A percentile compares a stretch with the other conserved stretches of the same genome.
phyloP scores from a whole-genome alignment of 2,329 filamentous ascomycete genomes.

The Aspergillus puulaauensis region DNA sequence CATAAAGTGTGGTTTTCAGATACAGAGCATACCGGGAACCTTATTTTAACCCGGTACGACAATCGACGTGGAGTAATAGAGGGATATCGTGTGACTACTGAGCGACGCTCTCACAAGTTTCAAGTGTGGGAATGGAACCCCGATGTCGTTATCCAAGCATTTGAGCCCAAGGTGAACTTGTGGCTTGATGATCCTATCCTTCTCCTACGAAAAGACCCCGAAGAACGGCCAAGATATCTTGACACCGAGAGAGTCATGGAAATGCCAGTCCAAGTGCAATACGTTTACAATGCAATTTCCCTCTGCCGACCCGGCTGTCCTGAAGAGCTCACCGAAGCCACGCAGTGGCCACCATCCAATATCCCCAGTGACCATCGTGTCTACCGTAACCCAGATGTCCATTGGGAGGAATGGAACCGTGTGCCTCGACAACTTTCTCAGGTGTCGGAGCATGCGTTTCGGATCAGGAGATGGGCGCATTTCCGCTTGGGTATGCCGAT shows the following conservation, averaged over 20 bases:
- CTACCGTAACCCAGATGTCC: slow-evolving; percentile 48
- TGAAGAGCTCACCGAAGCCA: slow-evolving; percentile 42
- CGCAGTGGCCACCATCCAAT: slow-evolving; percentile 73
- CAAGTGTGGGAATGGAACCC: slow-evolving; percentile 65
- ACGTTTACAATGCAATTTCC: slow-evolving; percentile 66
- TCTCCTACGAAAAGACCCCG: slow-evolving; percentile 47
- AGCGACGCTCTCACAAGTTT: slow-evolving; percentile 55
- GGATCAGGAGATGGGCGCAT: slow-evolving; percentile 74
- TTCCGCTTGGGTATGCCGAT: slow-evolving; percentile 52
- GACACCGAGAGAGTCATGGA: slow-evolving; percentile 52
- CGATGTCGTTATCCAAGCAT: slow-evolving; percentile 68
- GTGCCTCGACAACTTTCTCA: slow-evolving; percentile 56
- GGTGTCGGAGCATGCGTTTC: slow-evolving; percentile 69
- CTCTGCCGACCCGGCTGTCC: slow-evolving; percentile 56
- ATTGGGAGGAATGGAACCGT: slow-evolving; percentile 46
- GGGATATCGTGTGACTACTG: slow-evolving; percentile 72
- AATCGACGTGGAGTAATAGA: slow-evolving; percentile 72
- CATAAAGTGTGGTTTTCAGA: slow-evolving; percentile 87
- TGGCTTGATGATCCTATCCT: slow-evolving; percentile 74
- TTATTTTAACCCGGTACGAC: slow-evolving; percentile 77
- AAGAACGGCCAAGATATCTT: slow-evolving; percentile 22
- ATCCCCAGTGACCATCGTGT: slow-evolving; percentile 65
- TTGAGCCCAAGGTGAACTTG: slow-evolving; percentile 67
- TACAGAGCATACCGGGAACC: slow-evolving; percentile 67
- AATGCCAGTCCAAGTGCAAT: slow-evolving; percentile 52